Conservation (phyloP, 371 early-diverging fungal species). For the Haplosporangium sp. region DNA sequence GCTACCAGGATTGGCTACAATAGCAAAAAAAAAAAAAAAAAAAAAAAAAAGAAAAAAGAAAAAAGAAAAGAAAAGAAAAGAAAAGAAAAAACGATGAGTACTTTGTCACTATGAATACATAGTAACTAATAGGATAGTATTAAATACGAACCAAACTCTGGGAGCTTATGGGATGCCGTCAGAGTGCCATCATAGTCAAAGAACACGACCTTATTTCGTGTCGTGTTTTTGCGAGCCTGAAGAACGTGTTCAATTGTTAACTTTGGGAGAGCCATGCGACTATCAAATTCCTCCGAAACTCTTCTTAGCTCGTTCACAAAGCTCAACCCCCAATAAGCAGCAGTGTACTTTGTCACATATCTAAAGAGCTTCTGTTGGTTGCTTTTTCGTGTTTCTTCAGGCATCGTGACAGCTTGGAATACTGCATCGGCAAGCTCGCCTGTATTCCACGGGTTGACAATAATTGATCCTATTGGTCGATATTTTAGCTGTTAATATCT, state of each 20-base stretch:
- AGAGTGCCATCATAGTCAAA: slow-evolving; percentile 97
- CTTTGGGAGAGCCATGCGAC: slow-evolving; percentile 76
- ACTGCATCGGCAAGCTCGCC: slow-evolving; percentile 95
- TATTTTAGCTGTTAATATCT: background rate
- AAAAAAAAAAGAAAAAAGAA: too few relatives aligned
- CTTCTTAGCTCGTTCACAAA: slow-evolving; percentile 90
- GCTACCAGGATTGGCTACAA: slow-evolving; percentile 74
- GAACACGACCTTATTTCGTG: slow-evolving; percentile 77
- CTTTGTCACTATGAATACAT: background rate
- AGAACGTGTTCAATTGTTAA: slow-evolving; percentile 63
- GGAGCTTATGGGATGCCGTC: slow-evolving; percentile 84
- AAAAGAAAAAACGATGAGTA: background rate
- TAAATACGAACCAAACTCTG: slow-evolving; percentile 81
- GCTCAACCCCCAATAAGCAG: slow-evolving; percentile 97
- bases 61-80: too few relatives aligned
- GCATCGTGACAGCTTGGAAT: slow-evolving; percentile 94
- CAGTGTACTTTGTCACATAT: slow-evolving; percentile 98
- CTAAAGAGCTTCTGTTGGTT: slow-evolving; percentile 94
- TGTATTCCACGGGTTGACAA: slow-evolving; percentile 99
- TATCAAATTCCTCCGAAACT: slow-evolving; percentile 66
- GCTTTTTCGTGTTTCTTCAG: slow-evolving; percentile 77
- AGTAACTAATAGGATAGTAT: too few relatives aligned
- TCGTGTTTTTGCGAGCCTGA: slow-evolving; percentile 57
- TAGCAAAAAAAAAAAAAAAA: background rate
- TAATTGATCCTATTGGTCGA: slow-evolving; percentile 73